phyloP scores from a whole-genome alignment of 441 rosid genomes.

The Mallotus japonicus region DNA sequence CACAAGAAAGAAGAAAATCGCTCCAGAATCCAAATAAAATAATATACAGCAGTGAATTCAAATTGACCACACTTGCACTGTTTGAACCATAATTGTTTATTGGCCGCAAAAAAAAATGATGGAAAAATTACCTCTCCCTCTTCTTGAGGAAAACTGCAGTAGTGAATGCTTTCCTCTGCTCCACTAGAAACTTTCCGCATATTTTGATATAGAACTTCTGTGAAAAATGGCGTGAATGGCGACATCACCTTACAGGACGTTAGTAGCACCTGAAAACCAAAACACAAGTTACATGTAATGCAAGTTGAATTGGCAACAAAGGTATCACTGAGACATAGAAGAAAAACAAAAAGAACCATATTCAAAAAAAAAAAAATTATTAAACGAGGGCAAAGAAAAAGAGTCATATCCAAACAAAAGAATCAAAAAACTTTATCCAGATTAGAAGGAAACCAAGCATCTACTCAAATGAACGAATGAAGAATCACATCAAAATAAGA shows the following conservation, averaged over 20 bases:
- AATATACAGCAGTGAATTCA: neutral
- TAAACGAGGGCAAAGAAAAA: neutral
- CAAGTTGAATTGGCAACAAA: conserved; percentile 4
- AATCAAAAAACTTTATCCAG: neutral
- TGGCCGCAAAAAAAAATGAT: neutral
- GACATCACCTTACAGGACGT: conserved; percentile 97
- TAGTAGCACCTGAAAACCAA: conserved; percentile 72
- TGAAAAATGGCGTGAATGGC: conserved; percentile 96
- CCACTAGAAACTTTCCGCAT: conserved; percentile 68
- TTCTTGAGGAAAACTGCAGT: conserved; percentile 69
- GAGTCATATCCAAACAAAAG: neutral
- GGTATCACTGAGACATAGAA: neutral
- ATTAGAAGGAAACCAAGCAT: too few relatives aligned
- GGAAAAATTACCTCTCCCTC: conserved; percentile 68
- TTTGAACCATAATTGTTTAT: neutral
- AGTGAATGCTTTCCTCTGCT: conserved; percentile 90
- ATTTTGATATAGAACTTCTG: conserved; percentile 93
- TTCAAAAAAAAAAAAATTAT: neutral
- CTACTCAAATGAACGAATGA: neutral
- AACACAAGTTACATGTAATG: conserved; percentile 7
- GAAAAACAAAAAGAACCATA: neutral
- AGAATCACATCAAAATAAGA: neutral
- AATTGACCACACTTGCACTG: conserved; percentile 9
- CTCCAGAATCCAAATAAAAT: neutral
- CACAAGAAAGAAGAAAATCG: neutral